These are phyloP conservation scores for Rhizopogon sp. DNA, from an alignment of 768 basidiomycete species.

Conservation along the genomic window DNA sequence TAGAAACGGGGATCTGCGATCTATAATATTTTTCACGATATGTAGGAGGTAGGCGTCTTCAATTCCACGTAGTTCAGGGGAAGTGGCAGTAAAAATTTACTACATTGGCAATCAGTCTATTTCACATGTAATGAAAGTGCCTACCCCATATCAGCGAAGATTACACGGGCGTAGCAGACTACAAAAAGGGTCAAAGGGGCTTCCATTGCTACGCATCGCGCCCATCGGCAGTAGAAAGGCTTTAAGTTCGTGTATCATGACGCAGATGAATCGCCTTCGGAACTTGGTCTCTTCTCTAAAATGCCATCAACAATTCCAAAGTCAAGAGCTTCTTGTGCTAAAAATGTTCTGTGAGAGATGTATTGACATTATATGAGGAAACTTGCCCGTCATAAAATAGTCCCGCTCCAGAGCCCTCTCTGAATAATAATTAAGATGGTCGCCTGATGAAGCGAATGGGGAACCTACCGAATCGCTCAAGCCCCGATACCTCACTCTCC, in stretches of 20 bases:
- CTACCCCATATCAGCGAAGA: not conserved
- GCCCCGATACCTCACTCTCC: slow-evolving; percentile 59
- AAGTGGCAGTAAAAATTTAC: not conserved
- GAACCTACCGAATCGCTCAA: slow-evolving; percentile 73
- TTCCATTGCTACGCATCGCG: not conserved
- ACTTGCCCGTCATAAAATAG: slow-evolving; percentile 88
- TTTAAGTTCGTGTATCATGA: slow-evolving; percentile 3
- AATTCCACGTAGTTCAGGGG: not conserved
- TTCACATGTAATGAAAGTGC: not conserved
- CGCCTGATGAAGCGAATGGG: slow-evolving; percentile 13
- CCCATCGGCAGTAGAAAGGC: slow-evolving; percentile 3
- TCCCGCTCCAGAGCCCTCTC: slow-evolving; percentile 90
- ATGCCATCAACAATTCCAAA: slow-evolving; percentile 95
- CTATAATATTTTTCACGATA: not conserved
- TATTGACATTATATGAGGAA: slow-evolving; percentile 10
- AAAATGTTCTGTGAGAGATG: slow-evolving; percentile 17
- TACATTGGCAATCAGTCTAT: not conserved
- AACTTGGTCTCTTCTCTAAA: slow-evolving; percentile 67
- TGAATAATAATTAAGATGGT: slow-evolving; percentile 25
- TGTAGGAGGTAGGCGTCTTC: not conserved
- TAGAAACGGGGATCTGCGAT: slow-evolving; percentile 4
- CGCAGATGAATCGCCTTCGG: slow-evolving; percentile 31
- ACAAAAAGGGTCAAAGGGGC: slow-evolving; percentile 1
- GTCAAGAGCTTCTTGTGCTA: slow-evolving; percentile 81
- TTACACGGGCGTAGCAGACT: slow-evolving; percentile 1